phyloP scores from a whole-genome alignment of 306 rosid genomes.

The Cicer chorassanicum region DNA sequence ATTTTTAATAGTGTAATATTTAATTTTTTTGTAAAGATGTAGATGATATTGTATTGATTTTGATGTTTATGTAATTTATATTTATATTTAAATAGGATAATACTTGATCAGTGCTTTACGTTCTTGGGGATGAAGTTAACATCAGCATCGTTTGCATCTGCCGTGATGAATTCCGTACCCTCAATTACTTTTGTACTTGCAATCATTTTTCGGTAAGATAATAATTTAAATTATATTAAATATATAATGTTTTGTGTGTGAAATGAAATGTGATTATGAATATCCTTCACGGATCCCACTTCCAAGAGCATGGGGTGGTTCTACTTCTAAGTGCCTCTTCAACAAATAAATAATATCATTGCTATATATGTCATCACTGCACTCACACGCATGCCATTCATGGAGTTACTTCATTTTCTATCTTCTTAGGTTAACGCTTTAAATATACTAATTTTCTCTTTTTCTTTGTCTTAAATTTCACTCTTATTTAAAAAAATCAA shows the following conservation, averaged over 20 bases:
- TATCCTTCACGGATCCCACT: conserved; percentile 47
- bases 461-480: no score
- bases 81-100: background rate
- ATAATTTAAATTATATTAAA: background rate
- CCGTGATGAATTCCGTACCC: conserved; percentile 50
- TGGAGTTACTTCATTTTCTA: background rate
- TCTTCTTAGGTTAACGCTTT: no score
- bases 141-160: conserved; percentile 56
- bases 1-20: no score
- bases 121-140: conserved; percentile 46
- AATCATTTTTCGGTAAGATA: conserved; percentile 44
- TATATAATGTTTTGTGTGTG: background rate
- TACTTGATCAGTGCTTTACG: conserved; percentile 52
- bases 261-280: background rate
- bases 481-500: no score
- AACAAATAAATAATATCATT: background rate
- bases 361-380: conserved; percentile 36
- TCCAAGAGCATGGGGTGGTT: background rate
- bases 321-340: background rate
- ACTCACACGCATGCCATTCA: conserved; percentile 17
- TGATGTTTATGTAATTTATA: no score
- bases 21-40: no score
- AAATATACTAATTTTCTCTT: no score
- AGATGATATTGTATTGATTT: no score
- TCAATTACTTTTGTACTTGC: conserved; percentile 52